A percentile compares a stretch with the other conserved stretches of the same genome.
phyloP scores from a whole-genome alignment of 1,139 yeast genomes.

The Pneumocystis murina region DNA sequence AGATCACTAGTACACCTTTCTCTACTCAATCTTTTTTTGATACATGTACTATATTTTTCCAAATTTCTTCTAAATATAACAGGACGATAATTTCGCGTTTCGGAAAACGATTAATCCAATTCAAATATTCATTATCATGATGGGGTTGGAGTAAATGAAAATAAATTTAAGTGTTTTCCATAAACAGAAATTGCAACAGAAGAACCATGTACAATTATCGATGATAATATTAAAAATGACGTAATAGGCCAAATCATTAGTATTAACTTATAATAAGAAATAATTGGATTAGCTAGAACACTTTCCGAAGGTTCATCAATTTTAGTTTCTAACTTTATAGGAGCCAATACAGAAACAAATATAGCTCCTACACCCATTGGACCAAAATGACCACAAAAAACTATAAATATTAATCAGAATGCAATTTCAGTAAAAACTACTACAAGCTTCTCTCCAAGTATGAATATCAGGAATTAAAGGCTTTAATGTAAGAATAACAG shows the following conservation, averaged over 20 bases:
- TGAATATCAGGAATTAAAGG: constrained; percentile 82
- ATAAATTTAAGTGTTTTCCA: constrained; percentile 77
- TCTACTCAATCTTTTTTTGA: not conserved
- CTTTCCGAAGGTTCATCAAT: constrained; percentile 42
- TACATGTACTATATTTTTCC: not conserved
- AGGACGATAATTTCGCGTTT: not conserved
- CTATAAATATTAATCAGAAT: not conserved
- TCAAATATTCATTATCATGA: constrained; percentile 28
- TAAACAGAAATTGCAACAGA: constrained; percentile 86
- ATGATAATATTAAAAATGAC: constrained; percentile 67
- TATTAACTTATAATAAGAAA: constrained; percentile 49
- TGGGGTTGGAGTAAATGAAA: constrained; percentile 88
- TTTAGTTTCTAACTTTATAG: constrained; percentile 57
- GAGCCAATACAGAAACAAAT: constrained; percentile 73
- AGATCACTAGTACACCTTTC: not conserved
- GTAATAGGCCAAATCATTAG: constrained; percentile 81
- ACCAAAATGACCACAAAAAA: constrained; percentile 94
- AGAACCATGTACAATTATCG: constrained; percentile 63
- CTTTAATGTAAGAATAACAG: constrained; percentile 66
- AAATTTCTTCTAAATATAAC: not conserved
- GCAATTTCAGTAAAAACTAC: not conserved
- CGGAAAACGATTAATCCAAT: not conserved
- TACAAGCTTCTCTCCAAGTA: constrained; percentile 78
- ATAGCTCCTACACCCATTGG: constrained; percentile 98
- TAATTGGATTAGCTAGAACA: constrained; percentile 43